phyloP scores from a whole-genome alignment of 257 asterid genomes.

The Parsonsia alboflavescens region DNA sequence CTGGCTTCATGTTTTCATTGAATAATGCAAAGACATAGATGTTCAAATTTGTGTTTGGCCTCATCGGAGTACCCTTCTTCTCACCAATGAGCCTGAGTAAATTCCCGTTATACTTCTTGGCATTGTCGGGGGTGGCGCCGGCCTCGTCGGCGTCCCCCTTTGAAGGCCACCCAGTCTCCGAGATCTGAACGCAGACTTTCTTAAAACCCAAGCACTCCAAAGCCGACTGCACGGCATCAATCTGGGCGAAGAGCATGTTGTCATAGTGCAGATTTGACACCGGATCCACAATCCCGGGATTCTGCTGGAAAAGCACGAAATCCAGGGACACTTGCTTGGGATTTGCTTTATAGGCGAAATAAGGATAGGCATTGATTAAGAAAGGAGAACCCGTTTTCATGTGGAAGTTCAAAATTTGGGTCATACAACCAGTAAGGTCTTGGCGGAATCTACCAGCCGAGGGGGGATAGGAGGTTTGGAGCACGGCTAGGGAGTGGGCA shows the following conservation, averaged over 20 bases:
- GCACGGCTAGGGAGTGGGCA: constrained; percentile 66
- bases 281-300: constrained; percentile 42
- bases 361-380: constrained; percentile 75
- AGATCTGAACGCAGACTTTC: constrained; percentile 67
- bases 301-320: constrained; percentile 55
- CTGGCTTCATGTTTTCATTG: constrained; percentile 86
- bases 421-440: constrained; percentile 38
- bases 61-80: constrained; percentile 76
- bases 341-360: constrained; percentile 61
- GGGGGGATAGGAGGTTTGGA: constrained; percentile 73
- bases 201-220: constrained; percentile 56
- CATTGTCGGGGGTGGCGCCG: constrained; percentile 74
- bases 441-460: constrained; percentile 63
- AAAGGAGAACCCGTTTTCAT: constrained; percentile 58
- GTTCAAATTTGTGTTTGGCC: constrained; percentile 56
- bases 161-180: constrained; percentile 96
- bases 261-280: constrained; percentile 55
- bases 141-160: constrained; percentile 76
- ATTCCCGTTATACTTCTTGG: constrained; percentile 59
- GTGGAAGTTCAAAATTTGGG: constrained; percentile 59
- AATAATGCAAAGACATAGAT: constrained; percentile 68
- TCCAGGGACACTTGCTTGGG: constrained; percentile 61
- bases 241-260: constrained; percentile 75
- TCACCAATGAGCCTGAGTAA: constrained; percentile 44
- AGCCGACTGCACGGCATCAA: constrained; percentile 78